Evolutionary conservation across 768 basidiomycete genomes (phyloP), one percentile per base, ranked within the genome.

Genomic region (Mycena latifolia): DNA sequence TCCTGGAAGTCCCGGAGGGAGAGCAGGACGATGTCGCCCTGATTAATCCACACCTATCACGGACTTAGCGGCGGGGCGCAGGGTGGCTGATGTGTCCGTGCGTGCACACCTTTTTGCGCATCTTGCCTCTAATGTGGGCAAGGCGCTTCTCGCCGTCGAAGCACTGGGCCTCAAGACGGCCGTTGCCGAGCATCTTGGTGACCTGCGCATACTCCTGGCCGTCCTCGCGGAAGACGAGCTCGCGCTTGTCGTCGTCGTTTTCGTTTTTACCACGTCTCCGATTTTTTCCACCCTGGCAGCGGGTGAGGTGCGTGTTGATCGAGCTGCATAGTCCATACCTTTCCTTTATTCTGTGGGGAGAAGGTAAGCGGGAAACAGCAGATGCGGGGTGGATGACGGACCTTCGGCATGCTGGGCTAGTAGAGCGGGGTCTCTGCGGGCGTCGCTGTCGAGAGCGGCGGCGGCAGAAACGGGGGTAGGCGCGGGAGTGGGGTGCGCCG

Each of bases 201-300:
- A 99, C 98, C 78, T 99, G 98, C 18, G 95, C 98, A 78, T 99
- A 99, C 79, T 99, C 96, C 80, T 99, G 98, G 9, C 97, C 97
- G 75, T 99, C 98, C 79, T 99, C 97, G 74, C 94, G 92, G 86
- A 99, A 99, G 43, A 98, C 96, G 61, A 99, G 88, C 79, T 99
- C 98, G 73, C 98, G 93, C 86, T 98, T 99, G 84, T 98, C 94
- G 73, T 94, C 93, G 61, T 99, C 98, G 82, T 97, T 98, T 84
- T 99, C 97, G 82, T 98, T 99, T 89, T 99, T 99, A 86, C 98
- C 98, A 82, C 98, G 88, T 88, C 98, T 88, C 82, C 97, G 89
- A 84, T 99, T 99, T 87, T 99, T 99, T 68, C 97, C 98, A 78
- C 97, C 97, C 96, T 99, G 51, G 5, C 14, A 57, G 53, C 45